Percentiles rank a stretch among this genome's conserved stretches.
phyloP scores from a whole-genome alignment of 2,329 filamentous ascomycete species.

The Mycogone perniciosa region DNA sequence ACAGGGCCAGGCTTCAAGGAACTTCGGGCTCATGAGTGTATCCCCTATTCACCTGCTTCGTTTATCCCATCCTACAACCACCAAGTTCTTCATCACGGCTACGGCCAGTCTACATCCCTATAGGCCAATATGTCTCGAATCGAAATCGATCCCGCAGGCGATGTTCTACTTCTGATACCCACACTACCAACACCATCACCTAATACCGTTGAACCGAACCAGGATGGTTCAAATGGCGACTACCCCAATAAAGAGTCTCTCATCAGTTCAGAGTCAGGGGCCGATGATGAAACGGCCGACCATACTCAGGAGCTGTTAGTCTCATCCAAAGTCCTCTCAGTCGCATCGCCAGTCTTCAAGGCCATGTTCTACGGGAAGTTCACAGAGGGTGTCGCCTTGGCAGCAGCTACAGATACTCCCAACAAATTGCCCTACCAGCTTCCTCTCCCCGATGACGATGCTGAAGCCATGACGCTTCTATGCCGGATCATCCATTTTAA shows the following conservation, averaged over 20 bases:
- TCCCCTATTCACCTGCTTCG: no score
- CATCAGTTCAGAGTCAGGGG: neutral
- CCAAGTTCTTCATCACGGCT: no score
- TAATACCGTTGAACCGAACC: no score
- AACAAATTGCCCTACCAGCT: neutral
- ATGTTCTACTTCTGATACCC: no score
- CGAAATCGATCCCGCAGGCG: no score
- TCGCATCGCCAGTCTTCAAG: neutral
- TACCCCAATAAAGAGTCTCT: neutral
- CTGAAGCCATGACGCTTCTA: neutral
- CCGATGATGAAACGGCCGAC: neutral
- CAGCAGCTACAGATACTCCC: neutral
- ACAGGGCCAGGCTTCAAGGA: no score
- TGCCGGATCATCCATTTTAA: neutral
- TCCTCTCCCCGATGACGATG: neutral
- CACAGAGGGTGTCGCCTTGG: neutral
- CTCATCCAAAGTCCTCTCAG: neutral
- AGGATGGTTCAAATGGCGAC: neutral
- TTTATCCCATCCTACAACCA: no score
- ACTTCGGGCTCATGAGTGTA: no score
- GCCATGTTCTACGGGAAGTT: neutral
- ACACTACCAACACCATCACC: no score
- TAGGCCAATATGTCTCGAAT: no score
- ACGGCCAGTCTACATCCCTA: no score
- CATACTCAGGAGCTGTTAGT: neutral